These are phyloP conservation scores for Fraxinus dipetala DNA, from an alignment of 305 asterid genomes.

Conservation along the genomic window DNA sequence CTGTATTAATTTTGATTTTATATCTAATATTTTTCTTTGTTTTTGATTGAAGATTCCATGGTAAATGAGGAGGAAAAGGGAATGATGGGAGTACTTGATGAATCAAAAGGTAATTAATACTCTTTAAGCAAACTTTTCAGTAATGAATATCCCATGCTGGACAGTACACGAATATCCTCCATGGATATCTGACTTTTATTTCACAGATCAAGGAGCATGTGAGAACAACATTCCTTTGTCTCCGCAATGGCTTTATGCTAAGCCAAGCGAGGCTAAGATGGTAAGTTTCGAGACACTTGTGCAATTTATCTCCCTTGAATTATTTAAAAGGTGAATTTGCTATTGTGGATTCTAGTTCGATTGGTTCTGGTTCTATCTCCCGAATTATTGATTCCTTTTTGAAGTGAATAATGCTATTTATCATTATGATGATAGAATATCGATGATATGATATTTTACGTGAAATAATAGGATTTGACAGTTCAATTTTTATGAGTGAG, in stretches of 20 bases:
- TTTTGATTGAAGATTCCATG: conserved; percentile 38
- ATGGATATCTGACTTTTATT: conserved; percentile 15
- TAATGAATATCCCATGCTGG: conserved; percentile 5
- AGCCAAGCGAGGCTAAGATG: conserved; percentile 70
- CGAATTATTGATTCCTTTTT: background rate
- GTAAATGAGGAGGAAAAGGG: conserved; percentile 76
- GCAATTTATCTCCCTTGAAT: conserved; percentile 1
- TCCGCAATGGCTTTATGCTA: conserved; percentile 94
- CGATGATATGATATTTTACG: background rate
- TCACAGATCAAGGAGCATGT: conserved; percentile 66
- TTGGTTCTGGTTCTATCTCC: conserved; percentile 2
- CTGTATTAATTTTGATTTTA: conserved; percentile 5
- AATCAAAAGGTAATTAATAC: conserved; percentile 58
- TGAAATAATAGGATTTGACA: background rate
- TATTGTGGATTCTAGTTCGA: background rate
- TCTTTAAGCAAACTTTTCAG: conserved; percentile 11
- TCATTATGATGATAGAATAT: background rate
- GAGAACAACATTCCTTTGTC: conserved; percentile 88
- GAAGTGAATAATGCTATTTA: background rate
- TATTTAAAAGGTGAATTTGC: background rate
- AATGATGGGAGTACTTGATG: conserved; percentile 57
- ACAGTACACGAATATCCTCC: background rate
- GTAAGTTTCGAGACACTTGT: conserved; percentile 35
- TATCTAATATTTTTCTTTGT: conserved; percentile 5
- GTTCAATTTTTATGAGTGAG: background rate